A percentile compares a stretch with the other conserved stretches of the same genome.
phyloP scores from a whole-genome alignment of 2,329 filamentous ascomycete genomes.

The Ophiocordyceps australis region DNA sequence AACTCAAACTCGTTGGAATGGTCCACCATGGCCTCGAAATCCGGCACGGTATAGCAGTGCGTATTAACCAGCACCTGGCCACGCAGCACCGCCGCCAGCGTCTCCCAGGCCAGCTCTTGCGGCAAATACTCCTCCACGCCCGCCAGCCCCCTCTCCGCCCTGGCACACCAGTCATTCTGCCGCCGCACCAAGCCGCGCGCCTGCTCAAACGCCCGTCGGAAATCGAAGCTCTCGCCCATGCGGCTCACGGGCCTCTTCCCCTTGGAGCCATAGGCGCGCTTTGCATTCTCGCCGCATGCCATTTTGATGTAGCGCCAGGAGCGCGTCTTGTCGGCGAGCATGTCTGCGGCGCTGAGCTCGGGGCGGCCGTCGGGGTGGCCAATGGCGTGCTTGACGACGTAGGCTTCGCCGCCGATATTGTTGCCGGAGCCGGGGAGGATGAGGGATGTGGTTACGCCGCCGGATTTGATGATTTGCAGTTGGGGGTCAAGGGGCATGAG shows the following conservation, averaged over 20 bases:
- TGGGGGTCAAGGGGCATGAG: conserved; percentile 46
- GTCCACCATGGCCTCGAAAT: conserved; percentile 50
- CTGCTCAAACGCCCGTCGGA: conserved; percentile 49
- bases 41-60: conserved; percentile 53
- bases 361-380: conserved; percentile 38
- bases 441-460: conserved; percentile 52
- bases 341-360: conserved; percentile 43
- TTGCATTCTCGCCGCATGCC: conserved; percentile 57
- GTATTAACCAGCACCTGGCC: conserved; percentile 53
- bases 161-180: conserved; percentile 51
- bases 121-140: conserved; percentile 40
- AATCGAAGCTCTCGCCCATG: conserved; percentile 51
- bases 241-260: conserved; percentile 38
- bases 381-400: conserved; percentile 48
- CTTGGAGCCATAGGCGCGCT: conserved; percentile 36
- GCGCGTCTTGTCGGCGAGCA: conserved; percentile 42
- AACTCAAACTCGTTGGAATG: conserved; percentile 59
- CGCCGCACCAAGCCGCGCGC: conserved; percentile 34
- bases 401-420: conserved; percentile 57
- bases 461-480: conserved; percentile 51
- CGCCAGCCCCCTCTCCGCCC: conserved; percentile 29
- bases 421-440: conserved; percentile 53
- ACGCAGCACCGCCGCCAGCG: conserved; percentile 40
- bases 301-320: conserved; percentile 60
- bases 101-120: conserved; percentile 44